Conservation (phyloP, 73 alveolate species). For the Tetrahymena borealis region DNA sequence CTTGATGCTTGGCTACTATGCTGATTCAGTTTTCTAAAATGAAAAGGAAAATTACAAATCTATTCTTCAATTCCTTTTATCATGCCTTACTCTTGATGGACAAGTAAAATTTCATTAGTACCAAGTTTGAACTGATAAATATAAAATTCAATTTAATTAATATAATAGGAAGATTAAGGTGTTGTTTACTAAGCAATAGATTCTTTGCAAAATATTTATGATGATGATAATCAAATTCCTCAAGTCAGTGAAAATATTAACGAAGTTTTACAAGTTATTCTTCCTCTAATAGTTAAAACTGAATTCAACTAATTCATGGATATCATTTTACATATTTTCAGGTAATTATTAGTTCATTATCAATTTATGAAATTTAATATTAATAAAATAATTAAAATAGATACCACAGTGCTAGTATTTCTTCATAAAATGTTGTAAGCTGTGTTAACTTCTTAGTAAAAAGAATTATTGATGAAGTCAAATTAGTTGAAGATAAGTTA, state of each 20-base stretch:
- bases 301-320: constrained; percentile 21
- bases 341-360: background rate
- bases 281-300: background rate
- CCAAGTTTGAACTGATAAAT: background rate
- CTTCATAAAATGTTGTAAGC: background rate
- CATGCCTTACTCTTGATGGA: background rate
- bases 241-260: background rate
- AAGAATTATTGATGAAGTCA: constrained; percentile 8
- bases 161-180: constrained; percentile 9
- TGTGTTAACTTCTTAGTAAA: background rate
- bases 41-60: background rate
- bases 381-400: background rate
- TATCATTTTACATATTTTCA: constrained; percentile 10
- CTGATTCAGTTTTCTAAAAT: constrained; percentile 23
- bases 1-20: constrained; percentile 21
- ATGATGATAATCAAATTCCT: constrained; percentile 19
- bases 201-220: constrained; percentile 24
- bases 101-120: no score
- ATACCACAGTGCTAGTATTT: background rate
- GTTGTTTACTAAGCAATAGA: constrained; percentile 28
- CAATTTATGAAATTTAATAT: background rate
- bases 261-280: background rate
- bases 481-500: constrained; percentile 20
- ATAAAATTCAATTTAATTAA: background rate
- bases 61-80: background rate